phyloP scores from a whole-genome alignment of 768 basidiomycete species.

The Leccinum subgranulosum region DNA sequence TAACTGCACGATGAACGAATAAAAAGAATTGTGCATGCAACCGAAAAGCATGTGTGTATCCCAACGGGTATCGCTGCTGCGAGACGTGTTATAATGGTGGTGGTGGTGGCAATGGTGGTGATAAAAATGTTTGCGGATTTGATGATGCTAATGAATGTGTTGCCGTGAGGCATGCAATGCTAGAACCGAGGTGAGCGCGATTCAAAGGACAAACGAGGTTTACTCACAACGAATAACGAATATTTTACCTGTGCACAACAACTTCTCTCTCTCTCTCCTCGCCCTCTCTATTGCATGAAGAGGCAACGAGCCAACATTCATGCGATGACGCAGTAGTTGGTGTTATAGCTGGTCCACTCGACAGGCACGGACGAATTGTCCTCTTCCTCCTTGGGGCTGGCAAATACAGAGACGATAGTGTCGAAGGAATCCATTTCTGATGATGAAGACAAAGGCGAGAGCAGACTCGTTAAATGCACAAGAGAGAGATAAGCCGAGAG shows the following conservation, averaged over 20 bases:
- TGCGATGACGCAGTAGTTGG: constrained; percentile 18
- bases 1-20: constrained; percentile 18
- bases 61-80: constrained; percentile 2
- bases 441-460: neutral
- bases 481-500: neutral
- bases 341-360: constrained; percentile 5
- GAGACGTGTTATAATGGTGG: neutral
- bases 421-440: constrained; percentile 23
- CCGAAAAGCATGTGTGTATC: neutral
- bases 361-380: constrained; percentile 12
- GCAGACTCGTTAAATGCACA: neutral
- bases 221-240: constrained; percentile 25
- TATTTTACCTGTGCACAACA: neutral
- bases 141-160: constrained; percentile 8
- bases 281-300: neutral
- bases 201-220: neutral
- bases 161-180: constrained; percentile 5
- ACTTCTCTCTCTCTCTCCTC: neutral
- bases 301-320: constrained; percentile 3
- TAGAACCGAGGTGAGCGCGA: constrained; percentile 11
- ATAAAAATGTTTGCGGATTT: neutral
- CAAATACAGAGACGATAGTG: constrained; percentile 15
- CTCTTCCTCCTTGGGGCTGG: constrained; percentile 4
- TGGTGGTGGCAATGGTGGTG: neutral
- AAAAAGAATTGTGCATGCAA: constrained; percentile 9